Conservation (phyloP, 805 yeast genomes). For the Yamadazyma laniorum region DNA sequence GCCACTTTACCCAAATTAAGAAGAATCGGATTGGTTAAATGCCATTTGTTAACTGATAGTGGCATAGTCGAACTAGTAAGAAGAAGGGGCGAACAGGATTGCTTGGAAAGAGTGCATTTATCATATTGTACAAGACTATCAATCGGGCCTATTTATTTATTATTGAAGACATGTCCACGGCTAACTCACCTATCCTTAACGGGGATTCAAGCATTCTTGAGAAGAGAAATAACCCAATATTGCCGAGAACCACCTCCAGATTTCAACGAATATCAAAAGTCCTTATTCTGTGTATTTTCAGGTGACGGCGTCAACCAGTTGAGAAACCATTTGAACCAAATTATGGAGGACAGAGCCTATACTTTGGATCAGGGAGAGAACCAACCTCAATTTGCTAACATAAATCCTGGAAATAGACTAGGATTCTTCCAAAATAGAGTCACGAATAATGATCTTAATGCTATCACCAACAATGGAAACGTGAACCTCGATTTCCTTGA, state of each 20-base stretch:
- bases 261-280: conserved; percentile 81
- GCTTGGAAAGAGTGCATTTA: conserved; percentile 88
- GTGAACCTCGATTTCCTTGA: background rate
- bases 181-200: conserved; percentile 89
- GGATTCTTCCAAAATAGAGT: conserved; percentile 3
- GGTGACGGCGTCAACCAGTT: conserved; percentile 83
- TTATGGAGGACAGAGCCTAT: conserved; percentile 36
- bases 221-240: conserved; percentile 79
- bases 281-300: conserved; percentile 87
- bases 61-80: conserved; percentile 71
- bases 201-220: conserved; percentile 85
- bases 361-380: conserved; percentile 24
- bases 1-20: conserved; percentile 75
- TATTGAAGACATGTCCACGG: conserved; percentile 78
- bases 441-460: conserved; percentile 5
- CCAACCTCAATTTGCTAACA: background rate
- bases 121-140: conserved; percentile 85
- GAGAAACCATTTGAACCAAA: conserved; percentile 61
- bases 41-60: conserved; percentile 80
- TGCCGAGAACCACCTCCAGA: conserved; percentile 94
- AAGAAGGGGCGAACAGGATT: conserved; percentile 69
- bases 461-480: conserved; percentile 4
- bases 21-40: conserved; percentile 91
- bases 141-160: conserved; percentile 69
- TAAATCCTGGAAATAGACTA: background rate